Conservation (phyloP, 2,329 filamentous ascomycete species). For the Arthroderma sp. region DNA sequence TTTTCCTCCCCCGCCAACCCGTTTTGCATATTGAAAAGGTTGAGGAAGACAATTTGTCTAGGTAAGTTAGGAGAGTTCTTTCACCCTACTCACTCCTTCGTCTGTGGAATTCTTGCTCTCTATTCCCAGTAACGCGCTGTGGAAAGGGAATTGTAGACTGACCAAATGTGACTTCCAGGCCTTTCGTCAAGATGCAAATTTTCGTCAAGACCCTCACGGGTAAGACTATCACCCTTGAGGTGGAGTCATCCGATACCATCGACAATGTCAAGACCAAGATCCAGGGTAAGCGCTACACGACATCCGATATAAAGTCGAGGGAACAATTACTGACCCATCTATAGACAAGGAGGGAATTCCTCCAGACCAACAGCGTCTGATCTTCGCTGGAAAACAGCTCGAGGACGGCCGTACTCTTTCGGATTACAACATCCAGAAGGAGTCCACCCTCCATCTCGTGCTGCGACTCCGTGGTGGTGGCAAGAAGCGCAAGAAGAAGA, state of each 20-base stretch:
- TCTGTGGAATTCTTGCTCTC: background rate
- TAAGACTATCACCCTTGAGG: slow-evolving; percentile 99
- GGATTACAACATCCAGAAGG: slow-evolving; percentile 99
- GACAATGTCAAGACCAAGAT: slow-evolving; percentile 99
- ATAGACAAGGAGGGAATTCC: slow-evolving; percentile 99
- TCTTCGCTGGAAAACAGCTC: slow-evolving; percentile 99
- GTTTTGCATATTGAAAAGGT: slow-evolving; percentile 35
- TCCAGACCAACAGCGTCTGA: slow-evolving; percentile 97
- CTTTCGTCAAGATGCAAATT: slow-evolving; percentile 41
- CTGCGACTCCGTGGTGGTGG: slow-evolving; percentile 95
- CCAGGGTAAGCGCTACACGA: slow-evolving; percentile 41
- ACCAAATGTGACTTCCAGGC: slow-evolving; percentile 20
- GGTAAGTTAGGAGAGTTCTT: slow-evolving; percentile 30
- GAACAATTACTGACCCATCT: slow-evolving; percentile 20
- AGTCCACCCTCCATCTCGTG: slow-evolving; percentile 95
- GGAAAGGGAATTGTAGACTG: background rate
- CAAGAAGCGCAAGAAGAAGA: slow-evolving; percentile 99
- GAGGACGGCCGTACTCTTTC: slow-evolving; percentile 97
- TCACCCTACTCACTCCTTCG: background rate
- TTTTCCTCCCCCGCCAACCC: slow-evolving; percentile 21
- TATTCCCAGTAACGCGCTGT: background rate
- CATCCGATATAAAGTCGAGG: background rate
- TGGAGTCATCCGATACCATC: slow-evolving; percentile 98
- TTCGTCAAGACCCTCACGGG: slow-evolving; percentile 71
- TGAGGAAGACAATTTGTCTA: slow-evolving; percentile 53